These are phyloP conservation scores for Ogataea salicorniae DNA, from an alignment of 805 yeast genomes.

Conservation along the genomic window DNA sequence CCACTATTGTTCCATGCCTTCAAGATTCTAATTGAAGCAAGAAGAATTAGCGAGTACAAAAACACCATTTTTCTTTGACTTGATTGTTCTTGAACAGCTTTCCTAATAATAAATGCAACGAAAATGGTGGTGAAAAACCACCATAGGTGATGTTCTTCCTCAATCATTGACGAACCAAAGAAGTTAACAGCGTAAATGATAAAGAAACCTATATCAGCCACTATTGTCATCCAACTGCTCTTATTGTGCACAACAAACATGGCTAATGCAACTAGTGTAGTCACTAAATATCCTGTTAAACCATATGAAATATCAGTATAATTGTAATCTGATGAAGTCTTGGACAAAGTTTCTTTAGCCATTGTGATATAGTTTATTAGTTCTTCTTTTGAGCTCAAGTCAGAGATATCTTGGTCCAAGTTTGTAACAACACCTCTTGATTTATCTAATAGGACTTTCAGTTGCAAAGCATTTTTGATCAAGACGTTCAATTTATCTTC, in stretches of 20 bases:
- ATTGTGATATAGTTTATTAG: slow-evolving; percentile 32
- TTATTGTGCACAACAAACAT: slow-evolving; percentile 19
- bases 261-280: slow-evolving; percentile 28
- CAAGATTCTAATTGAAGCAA: slow-evolving; percentile 47
- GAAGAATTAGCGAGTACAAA: slow-evolving; percentile 19
- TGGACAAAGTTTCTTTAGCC: slow-evolving; percentile 48
- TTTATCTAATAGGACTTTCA: slow-evolving; percentile 42
- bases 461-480: slow-evolving; percentile 54
- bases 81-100: slow-evolving; percentile 7
- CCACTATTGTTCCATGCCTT: slow-evolving; percentile 90
- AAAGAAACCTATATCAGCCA: slow-evolving; percentile 26
- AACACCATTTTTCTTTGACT: slow-evolving; percentile 4
- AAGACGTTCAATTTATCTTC: slow-evolving; percentile 34
- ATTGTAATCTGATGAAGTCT: slow-evolving; percentile 70
- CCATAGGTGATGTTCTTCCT: slow-evolving; percentile 97
- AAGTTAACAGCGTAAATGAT: slow-evolving; percentile 45
- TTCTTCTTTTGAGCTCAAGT: slow-evolving; percentile 8
- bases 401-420: slow-evolving; percentile 9
- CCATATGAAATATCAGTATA: slow-evolving; percentile 44
- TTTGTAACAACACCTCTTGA: slow-evolving; percentile 24
- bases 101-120: slow-evolving; percentile 10
- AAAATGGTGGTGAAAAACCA: slow-evolving; percentile 62
- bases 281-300: slow-evolving; percentile 26
- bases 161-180: slow-evolving; percentile 87
- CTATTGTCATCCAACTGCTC: slow-evolving; percentile 10